Conservation (phyloP, 108 stramenopile species). For the Mediolabrus comicus region DNA sequence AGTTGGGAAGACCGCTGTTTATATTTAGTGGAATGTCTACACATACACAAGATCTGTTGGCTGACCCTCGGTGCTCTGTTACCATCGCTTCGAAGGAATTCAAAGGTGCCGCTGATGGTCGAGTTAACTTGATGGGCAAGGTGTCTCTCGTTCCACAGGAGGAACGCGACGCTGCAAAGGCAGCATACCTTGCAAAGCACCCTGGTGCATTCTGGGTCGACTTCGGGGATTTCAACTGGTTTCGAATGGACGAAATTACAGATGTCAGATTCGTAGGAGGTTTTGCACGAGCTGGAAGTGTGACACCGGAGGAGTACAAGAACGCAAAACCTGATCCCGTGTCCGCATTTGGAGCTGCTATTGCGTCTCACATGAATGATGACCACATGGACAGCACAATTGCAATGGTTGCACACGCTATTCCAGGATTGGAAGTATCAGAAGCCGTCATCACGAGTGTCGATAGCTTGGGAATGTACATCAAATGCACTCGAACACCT, state of each 20-base stretch:
- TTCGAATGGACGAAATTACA: slow-evolving; percentile 79
- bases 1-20: slow-evolving; percentile 88
- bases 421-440: slow-evolving; percentile 74
- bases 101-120: slow-evolving; percentile 94
- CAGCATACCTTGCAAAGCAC: slow-evolving; percentile 85
- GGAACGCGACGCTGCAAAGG: slow-evolving; percentile 64
- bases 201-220: slow-evolving; percentile 92
- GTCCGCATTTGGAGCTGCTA: slow-evolving; percentile 66
- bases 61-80: slow-evolving; percentile 77
- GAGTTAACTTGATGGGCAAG: slow-evolving; percentile 92
- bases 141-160: slow-evolving; percentile 52
- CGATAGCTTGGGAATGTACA: slow-evolving; percentile 92
- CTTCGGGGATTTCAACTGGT: slow-evolving; percentile 94
- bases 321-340: slow-evolving; percentile 82
- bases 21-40: slow-evolving; percentile 91
- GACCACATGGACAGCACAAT: slow-evolving; percentile 86
- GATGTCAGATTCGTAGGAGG: slow-evolving; percentile 93
- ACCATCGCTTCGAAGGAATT: slow-evolving; percentile 91
- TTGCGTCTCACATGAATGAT: slow-evolving; percentile 95
- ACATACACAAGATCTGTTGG: slow-evolving; percentile 89
- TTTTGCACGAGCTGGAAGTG: slow-evolving; percentile 89
- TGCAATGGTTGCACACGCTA: slow-evolving; percentile 84
- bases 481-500: slow-evolving; percentile 79
- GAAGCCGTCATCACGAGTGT: slow-evolving; percentile 87
- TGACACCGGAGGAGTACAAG: slow-evolving; percentile 83